Conservation (phyloP, 148 eudicot genomes). For the Vaccinium corymbosum region DNA sequence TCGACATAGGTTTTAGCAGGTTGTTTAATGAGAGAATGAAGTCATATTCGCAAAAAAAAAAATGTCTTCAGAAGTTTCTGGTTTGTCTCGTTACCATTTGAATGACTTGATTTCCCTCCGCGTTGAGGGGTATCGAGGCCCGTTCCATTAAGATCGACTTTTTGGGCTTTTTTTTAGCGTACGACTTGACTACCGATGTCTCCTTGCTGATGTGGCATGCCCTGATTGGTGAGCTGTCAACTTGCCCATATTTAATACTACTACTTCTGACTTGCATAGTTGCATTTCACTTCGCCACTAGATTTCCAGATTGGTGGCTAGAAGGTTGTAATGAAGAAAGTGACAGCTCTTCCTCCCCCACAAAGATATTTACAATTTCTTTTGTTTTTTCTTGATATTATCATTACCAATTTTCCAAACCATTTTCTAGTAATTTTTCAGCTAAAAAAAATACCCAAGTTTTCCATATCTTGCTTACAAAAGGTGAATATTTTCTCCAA, state of each 20-base stretch:
- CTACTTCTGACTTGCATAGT: neutral
- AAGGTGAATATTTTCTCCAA: neutral
- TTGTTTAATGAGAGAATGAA: neutral
- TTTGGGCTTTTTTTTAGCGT: no score
- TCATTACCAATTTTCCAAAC: neutral
- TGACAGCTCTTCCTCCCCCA: neutral
- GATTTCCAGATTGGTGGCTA: neutral
- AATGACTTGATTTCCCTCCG: neutral
- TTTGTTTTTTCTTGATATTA: neutral
- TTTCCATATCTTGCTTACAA: neutral
- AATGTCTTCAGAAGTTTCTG: neutral
- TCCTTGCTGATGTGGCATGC: neutral
- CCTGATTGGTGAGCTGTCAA: neutral
- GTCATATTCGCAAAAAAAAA: neutral
- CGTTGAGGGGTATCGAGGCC: neutral
- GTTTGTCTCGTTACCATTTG: neutral
- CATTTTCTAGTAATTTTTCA: neutral
- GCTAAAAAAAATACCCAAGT: neutral
- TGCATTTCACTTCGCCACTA: neutral
- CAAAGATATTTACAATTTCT: neutral
- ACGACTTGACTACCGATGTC: neutral
- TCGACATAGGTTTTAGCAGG: neutral
- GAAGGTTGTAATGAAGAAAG: neutral
- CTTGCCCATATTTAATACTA: neutral
- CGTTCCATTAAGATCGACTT: no score